Conservation (phyloP, 2,329 filamentous ascomycete genomes). For the Colletotrichum eremochloae region DNA sequence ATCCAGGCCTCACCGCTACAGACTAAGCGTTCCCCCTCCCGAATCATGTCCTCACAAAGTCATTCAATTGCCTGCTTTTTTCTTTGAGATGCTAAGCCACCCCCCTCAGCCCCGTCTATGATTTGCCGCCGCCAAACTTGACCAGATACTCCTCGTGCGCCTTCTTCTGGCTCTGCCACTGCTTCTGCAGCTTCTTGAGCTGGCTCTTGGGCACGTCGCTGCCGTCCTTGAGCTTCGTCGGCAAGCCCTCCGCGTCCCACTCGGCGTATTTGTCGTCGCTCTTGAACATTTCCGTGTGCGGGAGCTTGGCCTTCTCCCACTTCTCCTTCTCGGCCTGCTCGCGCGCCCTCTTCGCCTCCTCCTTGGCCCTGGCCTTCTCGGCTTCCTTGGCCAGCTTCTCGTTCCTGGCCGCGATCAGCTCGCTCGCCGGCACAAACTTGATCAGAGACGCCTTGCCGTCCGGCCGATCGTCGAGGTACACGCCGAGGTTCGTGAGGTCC, state of each 20-base stretch:
- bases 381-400: conserved; percentile 72
- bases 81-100: not conserved
- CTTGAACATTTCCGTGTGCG: conserved; percentile 69
- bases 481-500: conserved; percentile 83
- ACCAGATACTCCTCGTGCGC: conserved; percentile 72
- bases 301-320: conserved; percentile 68
- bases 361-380: conserved; percentile 69
- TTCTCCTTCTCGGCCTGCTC: conserved; percentile 67
- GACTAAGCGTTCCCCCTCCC: too few relatives aligned
- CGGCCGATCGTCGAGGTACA: conserved; percentile 89
- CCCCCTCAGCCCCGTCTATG: conserved; percentile 17
- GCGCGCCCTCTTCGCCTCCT: conserved; percentile 64
- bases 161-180: conserved; percentile 93
- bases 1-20: not conserved
- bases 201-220: conserved; percentile 85
- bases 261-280: conserved; percentile 72
- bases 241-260: conserved; percentile 88
- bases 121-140: conserved; percentile 38
- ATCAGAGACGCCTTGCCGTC: conserved; percentile 78
- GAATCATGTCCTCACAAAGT: not conserved
- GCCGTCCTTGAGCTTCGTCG: conserved; percentile 81
- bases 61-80: conserved; percentile 3
- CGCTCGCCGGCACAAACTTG: conserved; percentile 70
- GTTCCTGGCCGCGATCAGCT: conserved; percentile 69
- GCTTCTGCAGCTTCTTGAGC: conserved; percentile 86